Evolutionary conservation across 192 early-diverging fungal species (phyloP), one percentile per base, ranked within the genome.

Genomic region (Backusella luteola): DNA sequence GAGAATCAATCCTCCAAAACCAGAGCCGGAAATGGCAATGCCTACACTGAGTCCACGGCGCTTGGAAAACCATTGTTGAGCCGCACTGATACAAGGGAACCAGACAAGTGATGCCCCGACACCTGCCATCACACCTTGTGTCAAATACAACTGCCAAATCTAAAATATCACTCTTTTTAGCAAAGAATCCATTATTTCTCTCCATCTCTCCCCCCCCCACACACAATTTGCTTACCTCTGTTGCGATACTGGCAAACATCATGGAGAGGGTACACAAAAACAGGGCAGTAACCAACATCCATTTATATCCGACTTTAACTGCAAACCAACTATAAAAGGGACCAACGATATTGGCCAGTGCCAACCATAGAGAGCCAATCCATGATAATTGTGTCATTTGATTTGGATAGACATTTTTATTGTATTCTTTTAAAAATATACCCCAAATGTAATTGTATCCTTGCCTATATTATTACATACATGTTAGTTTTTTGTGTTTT

Each of bases 31-130:
- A 5, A 90, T 86, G 0, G 91, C 88, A 35, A 95, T 73, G 5
- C 94, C 95, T 12, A 91, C 84, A 2, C 93, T 92, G n/a, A 95
- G 63, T 1, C 89, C 90, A 5, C 92, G 86, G 35, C 81, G 73
- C 73, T 84, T 88, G 59, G 73, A 46, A 77, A 94, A 94, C 91
- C 91, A 96, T 73, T 94, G 91, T 38, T 71, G 74, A 26, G 75
- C 59, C 6, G 75, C 59, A 38, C 70, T 67, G 17, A 73, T 71
- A 52, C 78, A 75, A 17, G 74, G 73, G 66, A 79, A 75, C 68
- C 74, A 79, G 12, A 79, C 69, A 12, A 70, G 23, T 14, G 74
- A 53, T 12, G 49, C 71, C 9, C 80, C 82, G 73, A 85, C 71
- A 1, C 86, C 86, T 59, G 69, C 79, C 44, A 87, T 73, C 29